A percentile compares a stretch with the other conserved stretches of the same genome.
Evolutionary conservation across 2,329 filamentous ascomycete genomes (phyloP).

Genomic region (Neophaeococcomyces aloes): DNA sequence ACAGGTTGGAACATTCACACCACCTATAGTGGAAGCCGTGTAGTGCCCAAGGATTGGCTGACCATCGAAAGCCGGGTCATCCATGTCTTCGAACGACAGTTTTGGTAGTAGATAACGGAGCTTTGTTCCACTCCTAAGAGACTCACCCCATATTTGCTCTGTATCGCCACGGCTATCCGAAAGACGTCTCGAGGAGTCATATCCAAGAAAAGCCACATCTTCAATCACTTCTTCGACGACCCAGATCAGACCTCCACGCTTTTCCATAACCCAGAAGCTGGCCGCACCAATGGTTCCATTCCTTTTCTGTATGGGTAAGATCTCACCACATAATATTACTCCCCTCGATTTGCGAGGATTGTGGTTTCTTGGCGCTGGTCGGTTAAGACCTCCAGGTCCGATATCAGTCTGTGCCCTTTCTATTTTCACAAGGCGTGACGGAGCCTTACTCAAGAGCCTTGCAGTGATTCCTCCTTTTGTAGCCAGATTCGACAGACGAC

Average conservation of each 20-base stretch:
- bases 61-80: constrained; percentile 27
- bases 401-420: constrained; percentile 49
- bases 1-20: constrained; percentile 72
- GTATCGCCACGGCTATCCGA: constrained; percentile 61
- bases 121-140: constrained; percentile 57
- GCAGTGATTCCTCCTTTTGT: constrained; percentile 81
- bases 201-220: constrained; percentile 66
- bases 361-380: constrained; percentile 53
- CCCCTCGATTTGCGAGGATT: constrained; percentile 68
- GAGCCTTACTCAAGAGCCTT: constrained; percentile 72
- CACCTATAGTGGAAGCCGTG: constrained; percentile 67
- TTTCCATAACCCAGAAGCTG: constrained; percentile 98
- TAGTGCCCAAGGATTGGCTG: constrained; percentile 53
- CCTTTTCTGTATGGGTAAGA: constrained; percentile 94
- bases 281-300: constrained; percentile 87
- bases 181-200: constrained; percentile 69
- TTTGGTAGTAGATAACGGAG: constrained; percentile 69
- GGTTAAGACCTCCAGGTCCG: constrained; percentile 39
- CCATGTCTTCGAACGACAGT: constrained; percentile 61
- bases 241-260: constrained; percentile 87
- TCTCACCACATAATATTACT: constrained; percentile 87
- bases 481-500: constrained; percentile 35
- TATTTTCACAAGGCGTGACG: constrained; percentile 41
- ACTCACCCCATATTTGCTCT: constrained; percentile 71
- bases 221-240: constrained; percentile 96